Evolutionary conservation across 164 flowering plant species (phyloP), one percentile per base, ranked within the genome.

Genomic region (Vitis labrusca): DNA sequence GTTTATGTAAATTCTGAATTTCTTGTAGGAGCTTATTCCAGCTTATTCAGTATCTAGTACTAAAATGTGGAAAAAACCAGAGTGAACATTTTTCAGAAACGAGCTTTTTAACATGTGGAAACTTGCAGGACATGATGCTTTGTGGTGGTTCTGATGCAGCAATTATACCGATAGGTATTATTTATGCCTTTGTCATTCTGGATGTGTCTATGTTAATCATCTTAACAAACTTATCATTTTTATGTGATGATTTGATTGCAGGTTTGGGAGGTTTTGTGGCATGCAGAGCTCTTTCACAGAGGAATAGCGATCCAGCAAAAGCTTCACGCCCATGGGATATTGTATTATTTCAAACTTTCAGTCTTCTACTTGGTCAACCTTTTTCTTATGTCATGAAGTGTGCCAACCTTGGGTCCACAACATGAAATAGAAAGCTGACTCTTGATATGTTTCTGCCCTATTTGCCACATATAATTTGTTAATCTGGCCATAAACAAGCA

Each of bases 271-370:
- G 99, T 54, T 96, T 96, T 71, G 91, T 93, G 49, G 99, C 99
- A 58, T 93, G 97, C 82, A 79, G 89, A 76, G 95, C 99, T 57
- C 94, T 96, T 65, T 93, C 99, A 50, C 90, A 89, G 72, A 84
- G 98, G 74, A 96, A 96, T 57, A 68, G 75, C 71, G 97, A 96
- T 78, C 99, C 99, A 29, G 71, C 90, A n/a, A 93, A 85, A 86
- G 99, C 99, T 65, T 96, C 99, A 62, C 97, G 99, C 16, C 99
- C 99, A 52, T 93, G 99, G 99, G 99, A 96, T 79, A 78, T 68
- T 73, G 99, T 96, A 92, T 77, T 67, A 55, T 17, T 49, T 49
- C 10, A 17, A 32, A 23, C 52, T 16, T 56, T 56, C 64, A 10
- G 19, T 53, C 47, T 19, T 13, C 49, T 47, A 3, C 10, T n/a